These are phyloP conservation scores for Moesziomyces antarcticus DNA, from an alignment of 1,284 basidiomycete species.

Conservation along the genomic window DNA sequence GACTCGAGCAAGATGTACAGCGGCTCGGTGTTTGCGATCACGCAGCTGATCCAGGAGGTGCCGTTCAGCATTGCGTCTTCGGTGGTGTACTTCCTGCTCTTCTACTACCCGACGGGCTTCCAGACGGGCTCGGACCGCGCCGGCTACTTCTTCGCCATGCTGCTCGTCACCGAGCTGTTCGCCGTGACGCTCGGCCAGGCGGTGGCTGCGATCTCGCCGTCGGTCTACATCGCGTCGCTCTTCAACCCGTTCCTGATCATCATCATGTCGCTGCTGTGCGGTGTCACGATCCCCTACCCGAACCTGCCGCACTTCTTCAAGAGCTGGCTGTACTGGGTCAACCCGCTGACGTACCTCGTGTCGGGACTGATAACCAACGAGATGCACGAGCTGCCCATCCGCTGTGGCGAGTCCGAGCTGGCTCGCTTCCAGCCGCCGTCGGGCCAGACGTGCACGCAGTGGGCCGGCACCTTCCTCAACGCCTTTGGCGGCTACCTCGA, in stretches of 20 bases:
- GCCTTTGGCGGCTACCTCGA: slow-evolving; percentile 81
- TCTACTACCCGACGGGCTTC: slow-evolving; percentile 38
- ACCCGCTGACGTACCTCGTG: slow-evolving; percentile 34
- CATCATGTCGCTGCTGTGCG: slow-evolving; percentile 71
- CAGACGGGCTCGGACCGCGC: slow-evolving; percentile 18
- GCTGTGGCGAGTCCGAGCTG: slow-evolving; percentile 76
- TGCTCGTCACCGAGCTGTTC: slow-evolving; percentile 71
- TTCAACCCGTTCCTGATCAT: slow-evolving; percentile 73
- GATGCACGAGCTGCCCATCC: slow-evolving; percentile 78
- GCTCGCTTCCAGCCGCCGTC: slow-evolving; percentile 76
- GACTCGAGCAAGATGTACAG: slow-evolving; percentile 40
- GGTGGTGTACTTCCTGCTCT: slow-evolving; percentile 38
- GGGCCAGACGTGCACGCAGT: slow-evolving; percentile 79
- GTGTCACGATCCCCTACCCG: slow-evolving; percentile 77
- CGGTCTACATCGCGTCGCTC: slow-evolving; percentile 74
- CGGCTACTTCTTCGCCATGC: slow-evolving; percentile 42
- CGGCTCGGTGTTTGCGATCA: slow-evolving; percentile 31
- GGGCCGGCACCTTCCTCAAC: slow-evolving; percentile 67
- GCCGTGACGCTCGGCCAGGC: slow-evolving; percentile 79
- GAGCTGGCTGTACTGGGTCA: slow-evolving; percentile 22
- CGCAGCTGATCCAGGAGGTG: slow-evolving; percentile 31
- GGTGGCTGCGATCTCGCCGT: slow-evolving; percentile 80
- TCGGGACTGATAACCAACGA: slow-evolving; percentile 77
- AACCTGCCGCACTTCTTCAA: slow-evolving; percentile 30
- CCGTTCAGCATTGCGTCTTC: slow-evolving; percentile 27